A percentile compares a stretch with the other conserved stretches of the same genome.
Conservation (phyloP, 1,139 yeast species). For the Scheffersomyces quercinus region DNA sequence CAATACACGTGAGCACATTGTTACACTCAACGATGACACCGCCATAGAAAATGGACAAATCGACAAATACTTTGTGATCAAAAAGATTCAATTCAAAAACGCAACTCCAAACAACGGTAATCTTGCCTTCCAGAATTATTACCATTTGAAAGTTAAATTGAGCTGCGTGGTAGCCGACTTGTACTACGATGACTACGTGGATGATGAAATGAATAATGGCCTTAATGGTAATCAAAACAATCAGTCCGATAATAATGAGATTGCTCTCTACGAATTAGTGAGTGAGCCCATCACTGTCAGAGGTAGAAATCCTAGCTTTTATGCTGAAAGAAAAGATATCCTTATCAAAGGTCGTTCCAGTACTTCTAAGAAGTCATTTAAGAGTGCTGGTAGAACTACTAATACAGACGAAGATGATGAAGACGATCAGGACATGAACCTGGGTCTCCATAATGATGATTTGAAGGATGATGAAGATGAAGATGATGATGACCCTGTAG, state of each 20-base stretch:
- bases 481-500: slow-evolving; percentile 2
- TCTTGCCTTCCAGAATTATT: slow-evolving; percentile 55
- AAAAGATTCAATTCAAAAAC: slow-evolving; percentile 56
- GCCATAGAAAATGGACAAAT: slow-evolving; percentile 23
- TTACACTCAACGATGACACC: slow-evolving; percentile 29
- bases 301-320: slow-evolving; percentile 67
- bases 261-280: slow-evolving; percentile 31
- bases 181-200: slow-evolving; percentile 43
- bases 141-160: slow-evolving; percentile 47
- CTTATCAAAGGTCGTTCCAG: slow-evolving; percentile 26
- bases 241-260: slow-evolving; percentile 30
- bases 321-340: slow-evolving; percentile 56
- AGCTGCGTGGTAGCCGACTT: slow-evolving; percentile 48
- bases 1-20: slow-evolving; percentile 28
- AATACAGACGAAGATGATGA: slow-evolving; percentile 4
- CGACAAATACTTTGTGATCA: slow-evolving; percentile 37
- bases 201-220: slow-evolving; percentile 23
- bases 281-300: slow-evolving; percentile 61
- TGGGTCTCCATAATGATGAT: slow-evolving; percentile 6
- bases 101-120: slow-evolving; percentile 71
- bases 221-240: slow-evolving; percentile 3
- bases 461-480: slow-evolving; percentile 11
- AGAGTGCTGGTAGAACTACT: slow-evolving; percentile 5
- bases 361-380: slow-evolving; percentile 14
- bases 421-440: background rate